phyloP scores from a whole-genome alignment of 163 green algal genomes.

The Chlorella variabilis region DNA sequence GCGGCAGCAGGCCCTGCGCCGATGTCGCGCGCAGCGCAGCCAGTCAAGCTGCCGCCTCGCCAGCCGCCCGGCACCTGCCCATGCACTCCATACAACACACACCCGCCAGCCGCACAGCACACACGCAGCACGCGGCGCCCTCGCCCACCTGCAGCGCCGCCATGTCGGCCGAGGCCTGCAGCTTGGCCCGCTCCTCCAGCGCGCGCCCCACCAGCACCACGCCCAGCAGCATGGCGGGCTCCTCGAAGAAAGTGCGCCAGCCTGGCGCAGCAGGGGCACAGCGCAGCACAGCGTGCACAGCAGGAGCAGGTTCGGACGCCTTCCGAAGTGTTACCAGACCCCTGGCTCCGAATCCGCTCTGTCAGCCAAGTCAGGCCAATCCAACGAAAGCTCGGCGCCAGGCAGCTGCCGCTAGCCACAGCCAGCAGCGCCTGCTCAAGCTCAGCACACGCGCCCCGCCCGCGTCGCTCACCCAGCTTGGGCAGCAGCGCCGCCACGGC shows the following conservation, averaged over 20 bases:
- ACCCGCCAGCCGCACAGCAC: too few relatives aligned
- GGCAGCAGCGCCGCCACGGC: slow-evolving; percentile 78
- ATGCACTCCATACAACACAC: too few relatives aligned
- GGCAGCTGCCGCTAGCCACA: too few relatives aligned
- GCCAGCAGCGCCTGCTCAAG: background rate
- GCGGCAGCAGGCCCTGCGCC: slow-evolving; percentile 57
- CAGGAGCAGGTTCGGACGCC: too few relatives aligned
- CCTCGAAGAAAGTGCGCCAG: slow-evolving; percentile 97
- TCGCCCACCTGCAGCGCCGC: slow-evolving; percentile 32
- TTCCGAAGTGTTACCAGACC: too few relatives aligned
- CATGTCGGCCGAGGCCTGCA: slow-evolving; percentile 65
- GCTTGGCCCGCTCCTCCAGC: slow-evolving; percentile 89
- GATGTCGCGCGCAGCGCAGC: background rate
- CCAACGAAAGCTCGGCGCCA: too few relatives aligned
- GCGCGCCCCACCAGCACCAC: slow-evolving; percentile 86
- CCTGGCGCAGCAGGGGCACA: background rate
- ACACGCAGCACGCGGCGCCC: too few relatives aligned
- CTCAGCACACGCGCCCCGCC: too few relatives aligned
- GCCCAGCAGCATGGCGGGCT: slow-evolving; percentile 93
- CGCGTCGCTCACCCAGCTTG: slow-evolving; percentile 59
- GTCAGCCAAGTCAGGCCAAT: too few relatives aligned
- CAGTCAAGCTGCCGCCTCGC: background rate
- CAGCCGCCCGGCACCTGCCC: too few relatives aligned
- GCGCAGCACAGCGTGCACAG: background rate
- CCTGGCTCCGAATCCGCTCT: too few relatives aligned